phyloP scores from a whole-genome alignment of 768 basidiomycete species.

The Boletus bicolor region DNA sequence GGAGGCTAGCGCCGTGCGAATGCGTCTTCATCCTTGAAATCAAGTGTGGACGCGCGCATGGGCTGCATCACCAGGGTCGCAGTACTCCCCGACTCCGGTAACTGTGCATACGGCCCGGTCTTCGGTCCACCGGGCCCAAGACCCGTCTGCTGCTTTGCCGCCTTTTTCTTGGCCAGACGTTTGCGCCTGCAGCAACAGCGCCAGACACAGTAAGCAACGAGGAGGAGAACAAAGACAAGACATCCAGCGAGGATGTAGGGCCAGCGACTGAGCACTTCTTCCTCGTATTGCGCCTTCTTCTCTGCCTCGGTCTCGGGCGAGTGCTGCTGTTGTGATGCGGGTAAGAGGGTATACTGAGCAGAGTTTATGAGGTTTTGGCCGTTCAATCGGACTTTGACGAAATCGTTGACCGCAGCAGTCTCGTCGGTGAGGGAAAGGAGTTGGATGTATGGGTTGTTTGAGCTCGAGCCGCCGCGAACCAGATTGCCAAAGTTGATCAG shows the following conservation, averaged over 20 bases:
- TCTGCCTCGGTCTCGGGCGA: conserved; percentile 63
- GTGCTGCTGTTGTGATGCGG: conserved; percentile 52
- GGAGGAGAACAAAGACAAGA: conserved; percentile 45
- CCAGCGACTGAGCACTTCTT: conserved; percentile 66
- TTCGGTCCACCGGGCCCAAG: background rate
- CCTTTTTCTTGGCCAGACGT: conserved; percentile 28
- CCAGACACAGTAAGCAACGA: conserved; percentile 53
- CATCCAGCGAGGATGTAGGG: conserved; percentile 67
- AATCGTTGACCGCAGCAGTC: conserved; percentile 57
- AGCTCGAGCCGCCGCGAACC: conserved; percentile 47
- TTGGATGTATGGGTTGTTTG: conserved; percentile 65
- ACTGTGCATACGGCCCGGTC: conserved; percentile 21
- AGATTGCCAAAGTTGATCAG: conserved; percentile 72
- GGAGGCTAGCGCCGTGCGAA: conserved; percentile 10
- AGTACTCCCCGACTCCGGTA: conserved; percentile 28
- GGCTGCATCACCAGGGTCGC: conserved; percentile 31
- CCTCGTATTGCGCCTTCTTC: conserved; percentile 65
- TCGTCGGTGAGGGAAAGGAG: conserved; percentile 57
- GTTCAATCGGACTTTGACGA: conserved; percentile 56
- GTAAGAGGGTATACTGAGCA: conserved; percentile 57
- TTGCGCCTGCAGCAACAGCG: conserved; percentile 53
- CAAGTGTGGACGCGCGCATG: conserved; percentile 17
- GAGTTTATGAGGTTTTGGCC: conserved; percentile 57
- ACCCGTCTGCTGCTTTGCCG: conserved; percentile 18
- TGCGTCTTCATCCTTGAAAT: conserved; percentile 22